Conservation (phyloP, 1,139 yeast species). For the Lodderomyces margitis region DNA sequence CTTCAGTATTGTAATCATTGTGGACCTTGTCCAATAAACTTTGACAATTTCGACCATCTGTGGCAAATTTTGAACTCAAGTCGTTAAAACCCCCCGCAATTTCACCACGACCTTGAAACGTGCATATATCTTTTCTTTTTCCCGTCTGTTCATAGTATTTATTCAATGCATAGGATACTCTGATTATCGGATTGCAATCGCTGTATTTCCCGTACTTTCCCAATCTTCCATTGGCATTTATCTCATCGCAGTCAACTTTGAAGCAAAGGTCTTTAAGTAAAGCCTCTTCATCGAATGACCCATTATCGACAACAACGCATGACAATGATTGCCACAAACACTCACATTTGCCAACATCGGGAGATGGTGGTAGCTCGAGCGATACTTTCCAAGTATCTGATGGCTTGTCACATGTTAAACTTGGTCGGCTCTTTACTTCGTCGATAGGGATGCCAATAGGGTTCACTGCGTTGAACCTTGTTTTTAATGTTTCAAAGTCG, state of each 20-base stretch:
- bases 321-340: conserved; percentile 52
- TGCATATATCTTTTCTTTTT: conserved; percentile 29
- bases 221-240: conserved; percentile 43
- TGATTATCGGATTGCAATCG: conserved; percentile 51
- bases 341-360: conserved; percentile 53
- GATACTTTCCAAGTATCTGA: conserved; percentile 42
- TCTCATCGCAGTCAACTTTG: conserved; percentile 49
- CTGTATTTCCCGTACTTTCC: conserved; percentile 62
- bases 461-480: conserved; percentile 28
- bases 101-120: conserved; percentile 39
- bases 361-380: conserved; percentile 49
- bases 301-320: conserved; percentile 44
- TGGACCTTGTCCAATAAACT: conserved; percentile 5
- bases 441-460: conserved; percentile 18
- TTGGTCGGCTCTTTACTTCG: conserved; percentile 5
- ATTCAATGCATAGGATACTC: conserved; percentile 53
- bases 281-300: conserved; percentile 26
- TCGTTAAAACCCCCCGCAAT: conserved; percentile 27
- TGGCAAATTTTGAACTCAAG: conserved; percentile 19
- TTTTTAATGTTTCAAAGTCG: conserved; percentile 41
- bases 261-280: conserved; percentile 50
- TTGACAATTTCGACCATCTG: conserved; percentile 31
- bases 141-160: conserved; percentile 38
- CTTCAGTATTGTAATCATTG: not conserved
- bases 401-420: conserved; percentile 8